Conservation (phyloP, 2,329 filamentous ascomycete species). For the Alternaria triticimaculans region DNA sequence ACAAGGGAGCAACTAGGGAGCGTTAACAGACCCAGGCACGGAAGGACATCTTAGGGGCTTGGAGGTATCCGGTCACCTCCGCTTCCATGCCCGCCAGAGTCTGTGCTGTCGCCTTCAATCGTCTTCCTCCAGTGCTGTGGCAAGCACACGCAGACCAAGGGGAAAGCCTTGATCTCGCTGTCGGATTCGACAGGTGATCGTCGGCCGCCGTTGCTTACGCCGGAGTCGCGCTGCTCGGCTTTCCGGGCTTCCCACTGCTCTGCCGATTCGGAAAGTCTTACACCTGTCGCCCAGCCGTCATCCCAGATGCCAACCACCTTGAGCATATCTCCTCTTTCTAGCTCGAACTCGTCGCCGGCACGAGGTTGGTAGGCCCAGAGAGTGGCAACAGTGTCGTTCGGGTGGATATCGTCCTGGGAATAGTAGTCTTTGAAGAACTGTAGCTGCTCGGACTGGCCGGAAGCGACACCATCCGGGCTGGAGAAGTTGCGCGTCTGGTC, state of each 20-base stretch:
- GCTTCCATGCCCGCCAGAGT: conserved; percentile 34
- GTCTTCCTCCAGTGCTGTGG: conserved; percentile 97
- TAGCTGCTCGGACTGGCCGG: conserved; percentile 93
- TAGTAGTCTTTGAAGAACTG: conserved; percentile 99
- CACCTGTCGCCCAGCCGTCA: conserved; percentile 96
- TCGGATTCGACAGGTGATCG: conserved; percentile 45
- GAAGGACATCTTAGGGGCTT: conserved; percentile 31
- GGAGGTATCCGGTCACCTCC: conserved; percentile 45
- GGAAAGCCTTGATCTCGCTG: conserved; percentile 97
- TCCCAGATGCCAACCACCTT: conserved; percentile 99
- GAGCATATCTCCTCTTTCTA: conserved; percentile 96
- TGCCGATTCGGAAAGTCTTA: conserved; percentile 79
- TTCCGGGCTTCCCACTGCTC: conserved; percentile 86
- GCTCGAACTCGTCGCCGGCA: conserved; percentile 87
- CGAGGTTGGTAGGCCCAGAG: conserved; percentile 97
- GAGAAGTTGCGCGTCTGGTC: conserved; percentile 70
- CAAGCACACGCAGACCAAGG: conserved; percentile 92
- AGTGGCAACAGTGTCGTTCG: conserved; percentile 85
- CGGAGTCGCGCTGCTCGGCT: conserved; percentile 86
- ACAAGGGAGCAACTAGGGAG: conserved; percentile 32
- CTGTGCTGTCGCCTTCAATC: conserved; percentile 77
- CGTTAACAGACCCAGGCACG: conserved; percentile 31
- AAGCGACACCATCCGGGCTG: conserved; percentile 81
- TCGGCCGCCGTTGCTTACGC: conserved; percentile 79
- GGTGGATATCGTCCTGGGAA: conserved; percentile 93